These are phyloP conservation scores for Ogataea dorogensis DNA, from an alignment of 805 yeast genomes.

Conservation along the genomic window DNA sequence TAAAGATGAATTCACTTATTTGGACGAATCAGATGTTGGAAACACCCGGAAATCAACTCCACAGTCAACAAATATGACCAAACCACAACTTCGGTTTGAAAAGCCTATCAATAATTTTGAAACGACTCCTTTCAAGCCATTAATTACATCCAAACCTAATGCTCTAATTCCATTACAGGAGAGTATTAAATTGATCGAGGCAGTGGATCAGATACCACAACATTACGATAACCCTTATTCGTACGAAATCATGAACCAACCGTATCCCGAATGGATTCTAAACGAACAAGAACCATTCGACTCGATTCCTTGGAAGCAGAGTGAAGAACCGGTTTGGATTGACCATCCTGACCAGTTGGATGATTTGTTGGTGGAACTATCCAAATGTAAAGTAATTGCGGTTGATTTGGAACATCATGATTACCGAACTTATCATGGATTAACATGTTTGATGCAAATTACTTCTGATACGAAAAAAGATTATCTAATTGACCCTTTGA, in stretches of 20 bases:
- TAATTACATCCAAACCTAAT: conserved; percentile 69
- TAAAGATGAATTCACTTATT: conserved; percentile 40
- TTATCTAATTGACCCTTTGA: conserved; percentile 83
- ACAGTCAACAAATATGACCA: conserved; percentile 30
- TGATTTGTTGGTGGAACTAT: conserved; percentile 54
- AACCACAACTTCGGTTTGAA: conserved; percentile 69
- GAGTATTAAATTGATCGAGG: conserved; percentile 38
- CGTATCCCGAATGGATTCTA: conserved; percentile 62
- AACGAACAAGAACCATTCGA: conserved; percentile 44
- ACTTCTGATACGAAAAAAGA: conserved; percentile 62
- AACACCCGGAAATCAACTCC: conserved; percentile 10
- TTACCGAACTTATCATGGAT: conserved; percentile 82
- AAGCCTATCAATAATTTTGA: conserved; percentile 62
- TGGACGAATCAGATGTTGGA: conserved; percentile 51
- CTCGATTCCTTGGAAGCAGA: conserved; percentile 59
- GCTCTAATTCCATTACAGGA: conserved; percentile 58
- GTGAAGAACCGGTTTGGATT: conserved; percentile 65
- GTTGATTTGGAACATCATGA: conserved; percentile 97
- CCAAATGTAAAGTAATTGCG: conserved; percentile 63
- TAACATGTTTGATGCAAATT: conserved; percentile 91
- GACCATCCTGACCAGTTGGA: conserved; percentile 53
- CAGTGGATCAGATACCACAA: conserved; percentile 44
- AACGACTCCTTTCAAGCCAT: conserved; percentile 72
- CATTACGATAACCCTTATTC: conserved; percentile 82
- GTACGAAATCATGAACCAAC: conserved; percentile 65